Conservation (phyloP, 495 filamentous ascomycete species). For the Trichoderma reesei region DNA sequence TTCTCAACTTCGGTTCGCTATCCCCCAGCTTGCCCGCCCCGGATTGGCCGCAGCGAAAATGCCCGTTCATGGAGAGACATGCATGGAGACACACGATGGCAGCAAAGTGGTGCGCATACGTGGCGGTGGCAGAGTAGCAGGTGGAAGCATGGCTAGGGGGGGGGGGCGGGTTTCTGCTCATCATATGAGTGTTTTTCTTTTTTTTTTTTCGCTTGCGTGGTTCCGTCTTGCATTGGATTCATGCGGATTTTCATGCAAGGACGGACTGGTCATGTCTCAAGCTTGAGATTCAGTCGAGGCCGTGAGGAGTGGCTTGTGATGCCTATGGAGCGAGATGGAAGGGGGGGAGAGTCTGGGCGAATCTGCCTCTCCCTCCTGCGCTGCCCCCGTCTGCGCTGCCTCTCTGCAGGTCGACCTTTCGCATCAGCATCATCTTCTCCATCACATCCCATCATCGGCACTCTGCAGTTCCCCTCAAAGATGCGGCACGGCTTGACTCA, state of each 20-base stretch:
- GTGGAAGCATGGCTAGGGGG: no score
- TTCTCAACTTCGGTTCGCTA: background rate
- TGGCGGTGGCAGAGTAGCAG: slow-evolving; percentile 4
- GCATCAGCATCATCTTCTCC: background rate
- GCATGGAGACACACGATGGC: background rate
- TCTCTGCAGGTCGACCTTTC: background rate
- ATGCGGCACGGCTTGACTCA: background rate
- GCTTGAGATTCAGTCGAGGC: background rate
- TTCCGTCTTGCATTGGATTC: background rate
- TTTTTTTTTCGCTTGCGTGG: background rate
- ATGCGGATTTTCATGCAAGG: background rate
- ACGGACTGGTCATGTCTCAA: background rate
- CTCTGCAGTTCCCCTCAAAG: no score
- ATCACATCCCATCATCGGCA: background rate
- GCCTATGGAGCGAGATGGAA: background rate
- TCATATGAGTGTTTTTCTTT: background rate
- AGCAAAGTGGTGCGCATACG: background rate
- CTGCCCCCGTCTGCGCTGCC: background rate
- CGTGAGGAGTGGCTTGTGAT: no score
- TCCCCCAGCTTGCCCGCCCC: background rate
- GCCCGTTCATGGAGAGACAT: background rate
- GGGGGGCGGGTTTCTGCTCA: background rate
- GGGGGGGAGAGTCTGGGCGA: background rate
- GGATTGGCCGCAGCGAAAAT: no score
- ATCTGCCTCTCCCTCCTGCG: background rate